Percentiles rank a stretch among this genome's conserved stretches.
Evolutionary conservation across 2,329 filamentous ascomycete species (phyloP).

Genomic region (Ambrosiella cleistominuta): DNA sequence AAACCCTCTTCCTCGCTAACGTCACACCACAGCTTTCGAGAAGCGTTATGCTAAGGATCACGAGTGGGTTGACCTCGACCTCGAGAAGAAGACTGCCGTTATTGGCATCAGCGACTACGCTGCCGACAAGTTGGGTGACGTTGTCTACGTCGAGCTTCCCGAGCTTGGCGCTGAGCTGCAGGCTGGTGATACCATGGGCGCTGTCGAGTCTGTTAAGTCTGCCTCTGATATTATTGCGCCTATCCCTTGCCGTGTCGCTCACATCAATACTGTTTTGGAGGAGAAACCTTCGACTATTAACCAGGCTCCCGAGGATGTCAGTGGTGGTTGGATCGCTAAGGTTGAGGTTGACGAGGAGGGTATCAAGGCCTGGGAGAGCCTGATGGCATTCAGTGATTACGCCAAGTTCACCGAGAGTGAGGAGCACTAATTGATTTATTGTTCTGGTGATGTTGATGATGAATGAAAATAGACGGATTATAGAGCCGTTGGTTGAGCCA

Average conservation of each 20-base stretch:
- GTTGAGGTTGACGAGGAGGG: conserved; percentile 54
- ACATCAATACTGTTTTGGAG: conserved; percentile 58
- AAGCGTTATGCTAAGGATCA: conserved; percentile 94
- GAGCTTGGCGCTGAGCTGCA: conserved; percentile 47
- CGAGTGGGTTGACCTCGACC: conserved; percentile 88
- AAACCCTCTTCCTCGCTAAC: neutral
- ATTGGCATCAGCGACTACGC: conserved; percentile 84
- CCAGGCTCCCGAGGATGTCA: conserved; percentile 65
- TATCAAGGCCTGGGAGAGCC: conserved; percentile 47
- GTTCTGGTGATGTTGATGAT: neutral
- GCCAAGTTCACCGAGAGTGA: conserved; percentile 46
- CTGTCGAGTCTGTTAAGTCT: conserved; percentile 95
- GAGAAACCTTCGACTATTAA: conserved; percentile 81
- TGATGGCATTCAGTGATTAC: conserved; percentile 69
- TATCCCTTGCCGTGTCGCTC: conserved; percentile 56
- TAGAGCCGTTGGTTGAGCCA: neutral
- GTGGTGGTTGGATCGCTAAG: conserved; percentile 84
- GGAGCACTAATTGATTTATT: conserved; percentile 21
- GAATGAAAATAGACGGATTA: neutral
- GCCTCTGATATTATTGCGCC: conserved; percentile 95
- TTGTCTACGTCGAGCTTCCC: conserved; percentile 93
- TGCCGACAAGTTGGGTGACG: conserved; percentile 79
- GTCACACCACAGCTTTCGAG: conserved; percentile 18
- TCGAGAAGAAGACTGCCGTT: conserved; percentile 64
- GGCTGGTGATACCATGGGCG: conserved; percentile 72